phyloP scores from a whole-genome alignment of 1,284 basidiomycete species.

The Porodaedalea pini region DNA sequence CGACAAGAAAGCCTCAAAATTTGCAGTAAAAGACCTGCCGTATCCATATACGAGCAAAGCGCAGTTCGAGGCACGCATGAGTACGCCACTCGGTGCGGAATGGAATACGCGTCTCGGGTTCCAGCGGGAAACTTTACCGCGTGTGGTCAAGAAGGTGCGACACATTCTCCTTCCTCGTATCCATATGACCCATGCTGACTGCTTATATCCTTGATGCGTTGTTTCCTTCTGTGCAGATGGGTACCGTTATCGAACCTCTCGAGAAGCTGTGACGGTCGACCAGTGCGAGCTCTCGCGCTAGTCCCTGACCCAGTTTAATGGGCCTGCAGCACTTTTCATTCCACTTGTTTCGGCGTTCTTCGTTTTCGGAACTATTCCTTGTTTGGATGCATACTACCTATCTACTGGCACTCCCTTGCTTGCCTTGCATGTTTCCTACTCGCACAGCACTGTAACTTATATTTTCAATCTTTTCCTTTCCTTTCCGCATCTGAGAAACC shows the following conservation, averaged over 20 bases:
- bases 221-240: conserved; percentile 48
- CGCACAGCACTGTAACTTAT: not conserved
- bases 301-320: not conserved
- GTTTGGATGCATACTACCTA: too few species aligned
- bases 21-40: conserved; percentile 85
- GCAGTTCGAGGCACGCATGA: conserved; percentile 85
- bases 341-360: too few species aligned
- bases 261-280: conserved; percentile 55
- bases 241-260: conserved; percentile 71
- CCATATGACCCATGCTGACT: conserved; percentile 14
- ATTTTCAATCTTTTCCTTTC: too few species aligned
- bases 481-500: not conserved
- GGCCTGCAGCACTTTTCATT: not conserved
- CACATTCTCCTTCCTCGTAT: conserved; percentile 6
- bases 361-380: too few species aligned
- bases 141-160: conserved; percentile 82
- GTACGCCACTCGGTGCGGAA: conserved; percentile 80
- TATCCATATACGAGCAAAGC: conserved; percentile 89
- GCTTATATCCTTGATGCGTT: not conserved
- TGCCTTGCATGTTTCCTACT: not conserved
- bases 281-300: not conserved
- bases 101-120: conserved; percentile 93
- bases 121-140: conserved; percentile 80
- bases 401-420: not conserved
- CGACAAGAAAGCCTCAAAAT: conserved; percentile 91